Conservation (phyloP, 345 rosid genomes). For the Zanthoxylum bungeanum region DNA sequence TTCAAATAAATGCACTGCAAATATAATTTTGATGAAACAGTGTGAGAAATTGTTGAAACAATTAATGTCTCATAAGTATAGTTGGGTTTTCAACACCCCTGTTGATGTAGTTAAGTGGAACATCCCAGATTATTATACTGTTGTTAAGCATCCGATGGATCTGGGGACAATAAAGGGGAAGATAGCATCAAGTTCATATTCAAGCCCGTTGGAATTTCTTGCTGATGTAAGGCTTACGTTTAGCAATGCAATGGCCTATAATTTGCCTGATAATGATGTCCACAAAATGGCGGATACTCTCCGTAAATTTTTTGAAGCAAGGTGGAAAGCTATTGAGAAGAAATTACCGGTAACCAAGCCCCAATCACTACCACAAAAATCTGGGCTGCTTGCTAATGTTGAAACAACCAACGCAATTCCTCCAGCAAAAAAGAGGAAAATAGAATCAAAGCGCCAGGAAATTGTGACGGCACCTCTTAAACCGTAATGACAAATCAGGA, state of each 20-base stretch:
- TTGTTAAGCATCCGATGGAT: conserved; percentile 92
- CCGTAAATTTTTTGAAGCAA: conserved; percentile 62
- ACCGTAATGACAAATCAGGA: conserved; percentile 62
- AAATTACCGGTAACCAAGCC: conserved; percentile 39
- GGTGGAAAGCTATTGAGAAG: conserved; percentile 85
- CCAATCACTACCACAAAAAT: conserved; percentile 32
- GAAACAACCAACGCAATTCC: conserved; percentile 43
- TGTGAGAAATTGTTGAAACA: conserved; percentile 65
- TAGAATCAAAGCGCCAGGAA: conserved; percentile 35
- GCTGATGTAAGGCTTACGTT: conserved; percentile 86
- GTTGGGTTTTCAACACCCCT: conserved; percentile 84
- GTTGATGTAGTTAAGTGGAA: conserved; percentile 78
- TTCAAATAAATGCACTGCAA: conserved; percentile 34
- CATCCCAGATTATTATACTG: conserved; percentile 74
- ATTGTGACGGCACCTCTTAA: conserved; percentile 42
- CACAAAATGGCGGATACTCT: conserved; percentile 83
- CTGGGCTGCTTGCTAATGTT: conserved; percentile 29
- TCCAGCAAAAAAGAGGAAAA: conserved; percentile 68
- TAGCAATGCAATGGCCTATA: conserved; percentile 85
- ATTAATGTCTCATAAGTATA: conserved; percentile 68
- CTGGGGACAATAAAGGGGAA: conserved; percentile 74
- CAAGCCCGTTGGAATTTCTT: conserved; percentile 71
- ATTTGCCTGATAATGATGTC: conserved; percentile 82
- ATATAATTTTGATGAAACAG: conserved; percentile 70
- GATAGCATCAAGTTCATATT: conserved; percentile 56